Evolutionary conservation across 768 basidiomycete species (phyloP), one percentile per base, ranked within the genome.

Genomic region (Tubosaeta sp.): DNA sequence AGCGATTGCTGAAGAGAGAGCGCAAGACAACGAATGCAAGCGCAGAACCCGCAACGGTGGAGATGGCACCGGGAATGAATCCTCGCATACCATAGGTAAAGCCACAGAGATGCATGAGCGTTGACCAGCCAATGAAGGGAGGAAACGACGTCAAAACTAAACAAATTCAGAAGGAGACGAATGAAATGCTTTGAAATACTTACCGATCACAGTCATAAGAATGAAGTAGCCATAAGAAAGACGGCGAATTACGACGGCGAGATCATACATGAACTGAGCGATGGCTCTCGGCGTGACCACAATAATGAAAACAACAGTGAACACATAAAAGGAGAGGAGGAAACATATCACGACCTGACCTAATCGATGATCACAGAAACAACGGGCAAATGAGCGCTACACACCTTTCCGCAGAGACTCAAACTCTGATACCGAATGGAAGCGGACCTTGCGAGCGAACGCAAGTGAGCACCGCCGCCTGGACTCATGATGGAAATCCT

Each of bases 71-170:
- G 52, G 92, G 77, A 56, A 74, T 76, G 69, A 88, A 86, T 0
- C 91, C 91, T 52, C 77, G 77, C 72, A 89, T 76, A 42, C 91
- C 91, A 60, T 88, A 93, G 2, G 88, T 85, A 67, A 91, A 93
- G 2, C 91, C 91, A 59, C 83, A 85, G 8, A 94, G 65, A 12
- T 85, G 83, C 27, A 82, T 60, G 38, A 71, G 52, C 4, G 55
- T 61, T 9, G 66, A 45, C 50, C 68, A 61, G 31, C 68, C 66
- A 44, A 68, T 62, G 52, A 68, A 68, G 25, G 66, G 66, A 35
- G 68, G 66, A 38, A 70, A 70, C 54, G 66, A 68, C 51, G 52
- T 55, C 54, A 59, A 43, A 39, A 69, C 68, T 68, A 25, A 17
- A 46, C 34, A 27, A 9, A 39, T 46, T 65, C 12, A 59, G 45